Conservation (phyloP, 2,329 filamentous ascomycete genomes). For the Aspergillus thermomutatus region DNA sequence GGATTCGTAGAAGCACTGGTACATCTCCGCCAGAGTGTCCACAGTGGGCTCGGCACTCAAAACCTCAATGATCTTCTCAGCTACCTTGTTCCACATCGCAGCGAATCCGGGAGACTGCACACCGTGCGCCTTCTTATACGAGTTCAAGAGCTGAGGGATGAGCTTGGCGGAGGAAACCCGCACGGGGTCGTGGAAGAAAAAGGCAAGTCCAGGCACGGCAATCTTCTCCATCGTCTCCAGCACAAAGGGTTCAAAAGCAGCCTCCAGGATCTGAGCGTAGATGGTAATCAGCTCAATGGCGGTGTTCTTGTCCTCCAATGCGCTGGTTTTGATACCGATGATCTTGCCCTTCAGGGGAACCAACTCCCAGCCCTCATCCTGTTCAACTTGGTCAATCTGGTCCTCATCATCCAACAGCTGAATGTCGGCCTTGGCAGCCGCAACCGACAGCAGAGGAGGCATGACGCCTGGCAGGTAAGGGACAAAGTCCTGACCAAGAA, state of each 20-base stretch:
- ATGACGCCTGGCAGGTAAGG: constrained; percentile 92
- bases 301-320: constrained; percentile 97
- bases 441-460: constrained; percentile 85
- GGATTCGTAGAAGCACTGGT: constrained; percentile 98
- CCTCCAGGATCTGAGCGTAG: constrained; percentile 94
- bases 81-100: constrained; percentile 79
- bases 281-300: constrained; percentile 98
- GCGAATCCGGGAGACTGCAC: constrained; percentile 72
- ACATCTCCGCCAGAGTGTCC: constrained; percentile 97
- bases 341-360: constrained; percentile 96
- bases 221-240: constrained; percentile 95
- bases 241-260: constrained; percentile 86
- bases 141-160: constrained; percentile 86
- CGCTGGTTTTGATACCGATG: constrained; percentile 96
- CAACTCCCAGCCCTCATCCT: constrained; percentile 96
- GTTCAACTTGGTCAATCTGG: constrained; percentile 85
- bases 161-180: constrained; percentile 92
- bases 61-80: constrained; percentile 89
- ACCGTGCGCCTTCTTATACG: constrained; percentile 90
- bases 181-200: constrained; percentile 99
- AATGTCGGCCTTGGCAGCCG: constrained; percentile 93
- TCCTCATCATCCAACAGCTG: constrained; percentile 94
- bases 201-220: constrained; percentile 85
- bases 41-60: constrained; percentile 91
- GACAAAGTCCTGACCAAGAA: constrained; percentile 84